Evolutionary conservation across 495 filamentous ascomycete species (phyloP), one percentile per base, ranked within the genome.

Genomic region (Penicillium fimorum): DNA sequence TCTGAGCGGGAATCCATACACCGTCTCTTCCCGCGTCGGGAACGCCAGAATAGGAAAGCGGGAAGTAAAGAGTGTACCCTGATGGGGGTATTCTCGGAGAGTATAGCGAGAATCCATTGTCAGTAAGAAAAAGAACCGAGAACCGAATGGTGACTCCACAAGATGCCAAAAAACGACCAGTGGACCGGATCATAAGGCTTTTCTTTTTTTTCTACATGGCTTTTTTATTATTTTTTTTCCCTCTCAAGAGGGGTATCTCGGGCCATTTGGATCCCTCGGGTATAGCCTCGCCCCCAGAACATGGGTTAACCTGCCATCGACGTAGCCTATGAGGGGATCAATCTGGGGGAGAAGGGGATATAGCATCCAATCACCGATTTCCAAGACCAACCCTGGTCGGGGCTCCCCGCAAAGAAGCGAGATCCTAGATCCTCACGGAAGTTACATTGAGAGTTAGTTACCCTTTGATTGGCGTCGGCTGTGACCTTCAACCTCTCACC

Each of bases 21-120:
- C 37, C 50, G 50, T 59, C 50, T 50, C 58, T 41, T 53, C 45
- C 53, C 51, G 49, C 51, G 17, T 48, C 65, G 65, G 65, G 58
- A 68, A 68, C 55, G 52, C 65, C 65, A 41, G 24, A 64, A 62
- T 25, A 53, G 65, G 65, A 17, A 61, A 68, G 49, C 56, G 53
- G 58, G 32, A 58, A 24, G 25, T 27, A 27, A 50, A 63, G 20
- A 8, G 22, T 47, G 12, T 30, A 22, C 30, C 11, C 17, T 22
- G 46, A 48, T 12, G 29, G 12, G 47, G 27, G 40, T 15, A 29
- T 53, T 38, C 24, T 63, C 63, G 64, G 64, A 64, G 53, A 53
- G 53, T 56, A 61, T 40, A 56, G 57, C 60, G 54, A 57, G 24
- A 50, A 41, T 22, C 10, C 15, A 32, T 5, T 33, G 24, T 13